A percentile compares a stretch with the other conserved stretches of the same genome.
These are phyloP conservation scores for Piromyces finnis DNA, from an alignment of 192 early-diverging fungal genomes.

Conservation along the genomic window DNA sequence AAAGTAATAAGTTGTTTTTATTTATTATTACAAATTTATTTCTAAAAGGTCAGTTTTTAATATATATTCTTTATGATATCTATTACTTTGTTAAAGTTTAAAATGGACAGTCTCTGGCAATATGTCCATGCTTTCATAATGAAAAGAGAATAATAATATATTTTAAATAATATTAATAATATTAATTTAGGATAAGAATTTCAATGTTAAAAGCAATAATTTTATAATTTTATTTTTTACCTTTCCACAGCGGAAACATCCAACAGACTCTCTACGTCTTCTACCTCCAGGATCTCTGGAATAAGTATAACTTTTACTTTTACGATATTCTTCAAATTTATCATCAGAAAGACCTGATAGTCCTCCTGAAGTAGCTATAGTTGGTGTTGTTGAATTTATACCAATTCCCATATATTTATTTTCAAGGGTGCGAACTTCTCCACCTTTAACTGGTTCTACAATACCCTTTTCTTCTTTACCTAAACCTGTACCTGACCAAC, in stretches of 20 bases:
- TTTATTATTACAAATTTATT: too few relatives aligned
- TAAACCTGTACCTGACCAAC: background rate
- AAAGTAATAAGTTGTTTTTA: too few relatives aligned
- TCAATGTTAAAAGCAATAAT: too few relatives aligned
- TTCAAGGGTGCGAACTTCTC: background rate
- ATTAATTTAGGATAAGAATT: too few relatives aligned
- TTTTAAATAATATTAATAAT: too few relatives aligned
- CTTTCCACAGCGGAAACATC: background rate
- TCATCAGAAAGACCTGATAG: background rate
- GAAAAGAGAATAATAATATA: background rate
- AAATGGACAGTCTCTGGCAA: background rate
- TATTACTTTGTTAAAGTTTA: too few relatives aligned
- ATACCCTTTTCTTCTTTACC: background rate
- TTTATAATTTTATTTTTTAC: background rate
- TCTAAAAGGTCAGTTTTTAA: too few relatives aligned
- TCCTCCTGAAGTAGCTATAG: background rate
- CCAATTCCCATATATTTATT: background rate
- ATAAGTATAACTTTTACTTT: background rate
- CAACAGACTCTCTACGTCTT: constrained; percentile 14
- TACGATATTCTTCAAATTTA: background rate
- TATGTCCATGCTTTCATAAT: background rate
- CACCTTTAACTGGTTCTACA: background rate
- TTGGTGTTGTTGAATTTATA: background rate
- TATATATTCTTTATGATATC: too few relatives aligned
- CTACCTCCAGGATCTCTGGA: background rate